Base-by-base conservation (phyloP, 176 grass and related monocot species). In the Guadua angustifolia region DNA sequence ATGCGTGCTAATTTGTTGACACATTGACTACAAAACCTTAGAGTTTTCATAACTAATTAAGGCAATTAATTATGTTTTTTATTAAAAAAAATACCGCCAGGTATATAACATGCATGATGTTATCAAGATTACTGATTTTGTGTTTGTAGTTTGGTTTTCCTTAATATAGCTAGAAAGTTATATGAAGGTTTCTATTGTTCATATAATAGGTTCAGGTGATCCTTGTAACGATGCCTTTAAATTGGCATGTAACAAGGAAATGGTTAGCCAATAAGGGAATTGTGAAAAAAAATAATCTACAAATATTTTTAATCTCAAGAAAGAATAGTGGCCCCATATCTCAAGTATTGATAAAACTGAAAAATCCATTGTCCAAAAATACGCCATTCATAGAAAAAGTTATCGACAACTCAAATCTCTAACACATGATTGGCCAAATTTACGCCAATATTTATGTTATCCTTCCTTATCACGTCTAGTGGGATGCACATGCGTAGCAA, bases 361-460 rank as follows among this genome's bases (percentile, higher is more conserved):
- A 56, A 74, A 82, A 39, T 4, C 0, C 39, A 6, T 29, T 38
- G 5, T 2, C 42, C 4, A 13, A 1, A 61, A 88, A 64, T 55
- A 15, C 2, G 1, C 47, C 9, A 39, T 49, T 1, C 12, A 35
- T 5, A 0, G 0, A 14, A 81, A 32, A 40, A 4, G 56, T 12
- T 22, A 65, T 12, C 21, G 39, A 66, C 65, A 78, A 0, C 25
- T 78, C 16, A 19, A 86, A 90, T 89, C 72, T 82, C 1, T 0
- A 47, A n/a, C 73, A 73, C 16, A 1, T 9, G n/a, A 19, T 66
- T 18, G 25, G 38, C 3, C 5, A 40, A 8, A 73, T 82, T 36
- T 2, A 0, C 0, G 7, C 6, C 39, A 84, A 49, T 86, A 50
- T 90, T 78, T 86, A 82, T 86, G 11, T 39, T 86, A 82, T 73